Base-by-base conservation (phyloP, 352 stramenopile species). In the Phytophthora hibernalis region DNA sequence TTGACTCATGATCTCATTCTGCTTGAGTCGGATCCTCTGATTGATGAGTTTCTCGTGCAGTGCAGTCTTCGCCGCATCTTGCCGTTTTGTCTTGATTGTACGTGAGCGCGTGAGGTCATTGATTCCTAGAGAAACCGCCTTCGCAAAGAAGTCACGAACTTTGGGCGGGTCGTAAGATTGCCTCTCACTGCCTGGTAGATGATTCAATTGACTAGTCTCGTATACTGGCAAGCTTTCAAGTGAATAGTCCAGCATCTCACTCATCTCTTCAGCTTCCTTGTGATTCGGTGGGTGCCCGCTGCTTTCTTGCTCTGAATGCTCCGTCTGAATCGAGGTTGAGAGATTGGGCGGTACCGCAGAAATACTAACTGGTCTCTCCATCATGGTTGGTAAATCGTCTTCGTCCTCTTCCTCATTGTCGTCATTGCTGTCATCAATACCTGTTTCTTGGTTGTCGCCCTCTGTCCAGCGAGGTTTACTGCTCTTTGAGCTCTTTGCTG, bases 1-100 rank as follows among this genome's bases (percentile, higher is more conserved):
- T 42, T 80, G 63, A n/a, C 40, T 65, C 8, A 83, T 24, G 12
- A 79, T 61, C 20, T 89, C 72, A 18, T 76, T 83, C 5, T 68
- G 66, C 40, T 82, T 80, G 5, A 67, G 58, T 10, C 47, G 72
- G 20, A 91, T 74, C 15, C 54, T 83, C 31, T 87, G 73, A 40
- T 84, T 71, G 49, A 92, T 90, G 9, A 89, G 68, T 53, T 91
- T 79, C 24, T 88, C 71, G 11, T 93, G 85, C 8, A 90, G 48
- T 11, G 57, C 55, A 7, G 68, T 84, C 49, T 74, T 74, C 2
- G 49, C 37, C 6, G 31, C 53, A 54, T 64, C 38, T 57, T 65
- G 59, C 13, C 47, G 45, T 38, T 45, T 54, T 51, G 44, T 59
- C 24, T 68, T 60, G 13, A 63, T 43, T 10, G 49, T 24, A 22